phyloP scores from a whole-genome alignment of 192 early-diverging fungal genomes.

The Podila epigama region DNA sequence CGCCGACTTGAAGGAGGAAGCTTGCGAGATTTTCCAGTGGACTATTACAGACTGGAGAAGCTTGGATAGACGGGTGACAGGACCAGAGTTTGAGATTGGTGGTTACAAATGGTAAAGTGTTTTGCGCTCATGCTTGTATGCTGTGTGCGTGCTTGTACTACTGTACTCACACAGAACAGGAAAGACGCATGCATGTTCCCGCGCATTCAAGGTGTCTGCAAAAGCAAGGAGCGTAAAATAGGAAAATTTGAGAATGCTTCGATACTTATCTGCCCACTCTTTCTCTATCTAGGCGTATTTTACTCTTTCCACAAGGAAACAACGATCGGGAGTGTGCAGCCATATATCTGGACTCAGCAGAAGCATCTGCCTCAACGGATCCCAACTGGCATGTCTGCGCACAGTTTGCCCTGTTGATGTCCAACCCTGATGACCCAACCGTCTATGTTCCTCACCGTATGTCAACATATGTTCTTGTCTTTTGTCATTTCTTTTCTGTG shows the following conservation, averaged over 20 bases:
- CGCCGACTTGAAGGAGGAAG: constrained; percentile 49
- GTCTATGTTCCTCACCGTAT: constrained; percentile 54
- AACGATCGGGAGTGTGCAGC: constrained; percentile 71
- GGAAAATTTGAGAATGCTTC: background rate
- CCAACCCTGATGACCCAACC: constrained; percentile 73
- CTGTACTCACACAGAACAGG: no score
- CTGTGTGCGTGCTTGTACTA: background rate
- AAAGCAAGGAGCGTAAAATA: background rate
- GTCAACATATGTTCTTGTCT: background rate
- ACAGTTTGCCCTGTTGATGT: constrained; percentile 80
- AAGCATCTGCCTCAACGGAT: constrained; percentile 60
- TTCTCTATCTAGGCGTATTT: constrained; percentile 70
- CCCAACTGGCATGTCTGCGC: constrained; percentile 84
- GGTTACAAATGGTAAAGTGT: constrained; percentile 55
- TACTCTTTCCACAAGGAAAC: constrained; percentile 93
- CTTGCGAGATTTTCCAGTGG: constrained; percentile 52
- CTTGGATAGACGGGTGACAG: constrained; percentile 52
- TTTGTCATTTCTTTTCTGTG: background rate
- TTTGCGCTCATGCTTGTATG: background rate
- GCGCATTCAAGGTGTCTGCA: no score
- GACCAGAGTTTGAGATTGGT: constrained; percentile 57
- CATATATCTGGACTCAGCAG: constrained; percentile 87
- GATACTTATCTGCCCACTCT: background rate
- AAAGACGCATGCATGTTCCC: no score
- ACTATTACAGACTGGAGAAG: constrained; percentile 42